These are phyloP conservation scores for Jacaranda copaia DNA, from an alignment of 257 asterid species.

Conservation along the genomic window DNA sequence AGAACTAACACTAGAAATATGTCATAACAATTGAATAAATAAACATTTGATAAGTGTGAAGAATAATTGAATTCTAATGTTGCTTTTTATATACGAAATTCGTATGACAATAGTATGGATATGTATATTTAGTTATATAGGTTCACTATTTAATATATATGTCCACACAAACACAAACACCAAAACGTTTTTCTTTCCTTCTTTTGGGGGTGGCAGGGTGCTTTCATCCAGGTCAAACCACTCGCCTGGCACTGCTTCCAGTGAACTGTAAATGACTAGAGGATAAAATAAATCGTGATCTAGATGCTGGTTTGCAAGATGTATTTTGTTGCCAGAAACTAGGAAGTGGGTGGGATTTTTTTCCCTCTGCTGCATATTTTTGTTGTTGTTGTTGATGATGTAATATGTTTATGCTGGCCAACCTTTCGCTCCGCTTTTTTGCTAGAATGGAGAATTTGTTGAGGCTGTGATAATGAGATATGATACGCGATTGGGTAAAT, in stretches of 20 bases:
- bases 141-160: too few relatives aligned
- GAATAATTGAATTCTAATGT: neutral
- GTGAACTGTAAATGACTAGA: neutral
- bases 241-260: neutral
- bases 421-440: conserved; percentile 15
- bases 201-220: too few relatives aligned
- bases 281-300: neutral
- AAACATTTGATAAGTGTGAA: neutral
- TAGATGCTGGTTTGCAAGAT: neutral
- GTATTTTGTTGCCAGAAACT: neutral
- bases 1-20: neutral
- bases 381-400: conserved; percentile 5
- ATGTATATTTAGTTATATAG: neutral
- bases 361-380: neutral
- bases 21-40: too few relatives aligned
- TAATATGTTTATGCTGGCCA: neutral
- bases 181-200: too few relatives aligned
- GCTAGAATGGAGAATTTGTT: conserved; percentile 86
- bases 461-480: conserved; percentile 98
- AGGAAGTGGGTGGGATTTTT: neutral
- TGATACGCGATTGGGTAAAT: conserved; percentile 81
- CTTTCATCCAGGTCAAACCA: too few relatives aligned
- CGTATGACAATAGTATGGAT: neutral
- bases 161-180: too few relatives aligned
- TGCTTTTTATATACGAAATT: neutral